phyloP scores from a whole-genome alignment of 306 rosid genomes.

The Dryas alaskensis region DNA sequence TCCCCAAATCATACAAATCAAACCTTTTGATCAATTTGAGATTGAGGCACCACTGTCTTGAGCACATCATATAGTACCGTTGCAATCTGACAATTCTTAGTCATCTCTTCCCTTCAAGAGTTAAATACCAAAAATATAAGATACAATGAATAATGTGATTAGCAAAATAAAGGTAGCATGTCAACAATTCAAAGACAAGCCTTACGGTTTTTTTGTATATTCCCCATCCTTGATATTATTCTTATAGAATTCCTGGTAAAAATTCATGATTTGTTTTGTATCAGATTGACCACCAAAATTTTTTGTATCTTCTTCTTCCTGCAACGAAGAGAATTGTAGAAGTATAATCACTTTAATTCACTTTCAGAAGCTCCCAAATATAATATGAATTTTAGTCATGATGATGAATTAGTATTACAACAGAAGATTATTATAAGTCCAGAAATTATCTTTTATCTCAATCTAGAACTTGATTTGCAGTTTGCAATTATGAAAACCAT shows the following conservation, averaged over 20 bases:
- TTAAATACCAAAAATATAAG: conserved; percentile 15
- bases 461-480: neutral
- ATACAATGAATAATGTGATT: conserved; percentile 14
- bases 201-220: conserved; percentile 74
- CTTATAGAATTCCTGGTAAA: conserved; percentile 65
- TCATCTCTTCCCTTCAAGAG: conserved; percentile 88
- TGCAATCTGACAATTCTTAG: conserved; percentile 71
- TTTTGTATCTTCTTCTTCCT: conserved; percentile 56
- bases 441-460: neutral
- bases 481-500: conserved; percentile 9
- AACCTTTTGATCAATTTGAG: conserved; percentile 57
- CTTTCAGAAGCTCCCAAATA: conserved; percentile 4
- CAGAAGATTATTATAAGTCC: neutral
- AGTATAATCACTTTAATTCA: conserved; percentile 7
- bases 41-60: conserved; percentile 44
- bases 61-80: conserved; percentile 74
- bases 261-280: conserved; percentile 51
- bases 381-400: neutral
- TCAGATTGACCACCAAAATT: conserved; percentile 34
- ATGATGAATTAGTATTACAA: neutral
- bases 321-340: conserved; percentile 28
- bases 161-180: conserved; percentile 16
- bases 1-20: conserved; percentile 23
- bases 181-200: conserved; percentile 34
- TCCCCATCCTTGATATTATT: conserved; percentile 57